These are phyloP conservation scores for Skeletonema marinoi DNA, from an alignment of 108 stramenopile species.

Conservation along the genomic window DNA sequence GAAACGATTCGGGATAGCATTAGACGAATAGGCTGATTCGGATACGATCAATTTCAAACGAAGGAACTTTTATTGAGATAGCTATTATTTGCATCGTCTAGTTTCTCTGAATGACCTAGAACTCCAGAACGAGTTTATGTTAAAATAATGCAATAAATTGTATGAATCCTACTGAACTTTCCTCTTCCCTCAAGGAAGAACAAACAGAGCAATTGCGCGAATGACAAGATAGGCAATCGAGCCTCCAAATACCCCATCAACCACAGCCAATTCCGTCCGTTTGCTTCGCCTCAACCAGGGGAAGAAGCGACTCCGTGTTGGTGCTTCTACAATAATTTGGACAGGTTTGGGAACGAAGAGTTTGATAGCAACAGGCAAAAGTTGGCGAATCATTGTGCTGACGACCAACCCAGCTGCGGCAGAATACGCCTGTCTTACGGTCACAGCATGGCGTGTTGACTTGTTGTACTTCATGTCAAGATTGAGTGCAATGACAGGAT, in stretches of 20 bases:
- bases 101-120: no score
- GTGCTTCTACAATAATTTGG: neutral
- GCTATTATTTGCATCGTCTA: no score
- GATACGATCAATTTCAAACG: no score
- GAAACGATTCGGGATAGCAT: no score
- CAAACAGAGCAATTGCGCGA: conserved; percentile 6
- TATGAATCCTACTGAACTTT: no score
- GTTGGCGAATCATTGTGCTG: conserved; percentile 3
- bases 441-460: conserved; percentile 28
- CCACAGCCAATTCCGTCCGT: conserved; percentile 4
- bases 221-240: conserved; percentile 14
- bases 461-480: conserved; percentile 47
- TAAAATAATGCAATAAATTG: no score
- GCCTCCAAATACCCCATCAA: conserved; percentile 23
- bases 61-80: no score
- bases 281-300: neutral
- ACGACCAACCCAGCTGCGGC: conserved; percentile 21
- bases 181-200: neutral
- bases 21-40: no score
- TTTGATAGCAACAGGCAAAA: neutral
- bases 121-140: no score
- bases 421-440: conserved; percentile 31
- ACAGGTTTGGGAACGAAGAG: conserved; percentile 7
- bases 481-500: conserved; percentile 3
- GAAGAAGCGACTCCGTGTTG: neutral